phyloP scores from a whole-genome alignment of 176 grass and related monocot species.

The Pontederia paniculata region DNA sequence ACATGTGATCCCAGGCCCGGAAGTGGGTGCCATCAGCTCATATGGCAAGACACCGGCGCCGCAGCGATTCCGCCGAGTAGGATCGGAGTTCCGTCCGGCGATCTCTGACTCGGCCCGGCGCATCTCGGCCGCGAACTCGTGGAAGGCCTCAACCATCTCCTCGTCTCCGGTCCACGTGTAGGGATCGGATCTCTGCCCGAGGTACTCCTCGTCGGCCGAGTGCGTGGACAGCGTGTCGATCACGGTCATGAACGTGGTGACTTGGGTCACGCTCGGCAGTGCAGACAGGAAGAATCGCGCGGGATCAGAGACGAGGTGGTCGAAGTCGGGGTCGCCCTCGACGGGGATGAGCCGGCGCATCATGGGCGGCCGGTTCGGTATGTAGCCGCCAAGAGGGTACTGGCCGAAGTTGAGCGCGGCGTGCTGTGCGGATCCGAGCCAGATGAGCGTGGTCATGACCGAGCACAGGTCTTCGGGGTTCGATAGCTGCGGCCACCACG shows the following conservation, averaged over 20 bases:
- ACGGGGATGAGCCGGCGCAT: conserved; percentile 82
- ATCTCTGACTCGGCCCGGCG: conserved; percentile 61
- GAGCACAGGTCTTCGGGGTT: conserved; percentile 42
- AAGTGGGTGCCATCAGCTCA: conserved; percentile 76
- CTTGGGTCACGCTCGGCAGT: conserved; percentile 79
- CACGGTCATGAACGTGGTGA: conserved; percentile 90
- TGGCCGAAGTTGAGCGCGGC: conserved; percentile 95
- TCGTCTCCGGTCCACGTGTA: conserved; percentile 65
- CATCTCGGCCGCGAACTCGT: conserved; percentile 50
- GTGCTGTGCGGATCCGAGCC: conserved; percentile 85
- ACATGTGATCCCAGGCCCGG: conserved; percentile 67
- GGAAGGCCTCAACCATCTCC: conserved; percentile 31
- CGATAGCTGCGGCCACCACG: conserved; percentile 74
- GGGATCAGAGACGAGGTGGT: conserved; percentile 46
- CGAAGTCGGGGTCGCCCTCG: conserved; percentile 71
- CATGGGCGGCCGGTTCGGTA: conserved; percentile 87
- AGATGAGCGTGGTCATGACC: conserved; percentile 66
- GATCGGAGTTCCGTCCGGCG: conserved; percentile 43
- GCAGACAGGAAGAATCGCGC: conserved; percentile 75
- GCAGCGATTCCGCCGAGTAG: conserved; percentile 42
- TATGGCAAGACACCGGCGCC: conserved; percentile 85
- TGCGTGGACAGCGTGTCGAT: conserved; percentile 96
- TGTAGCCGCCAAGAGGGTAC: conserved; percentile 86
- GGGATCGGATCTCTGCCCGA: conserved; percentile 50
- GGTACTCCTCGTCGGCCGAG: conserved; percentile 87